phyloP scores from a whole-genome alignment of 2,329 filamentous ascomycete species.

The Penicillium sp. region DNA sequence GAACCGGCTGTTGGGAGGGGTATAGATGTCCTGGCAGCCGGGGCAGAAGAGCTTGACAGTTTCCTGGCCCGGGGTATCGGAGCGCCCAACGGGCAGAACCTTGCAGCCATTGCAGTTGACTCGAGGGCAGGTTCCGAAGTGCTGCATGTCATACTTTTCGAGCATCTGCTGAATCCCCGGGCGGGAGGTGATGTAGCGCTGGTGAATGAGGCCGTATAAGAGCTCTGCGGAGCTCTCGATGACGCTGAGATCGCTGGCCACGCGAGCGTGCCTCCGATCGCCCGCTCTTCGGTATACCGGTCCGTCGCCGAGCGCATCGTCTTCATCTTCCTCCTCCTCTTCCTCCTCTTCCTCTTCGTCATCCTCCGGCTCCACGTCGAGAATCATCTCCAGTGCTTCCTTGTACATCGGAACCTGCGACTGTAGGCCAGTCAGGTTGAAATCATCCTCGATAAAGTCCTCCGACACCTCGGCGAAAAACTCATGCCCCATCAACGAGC shows the following conservation, averaged over 20 bases:
- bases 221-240: slow-evolving; percentile 98
- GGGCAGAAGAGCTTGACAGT: slow-evolving; percentile 99
- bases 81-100: slow-evolving; percentile 88
- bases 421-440: slow-evolving; percentile 94
- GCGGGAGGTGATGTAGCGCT: slow-evolving; percentile 95
- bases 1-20: slow-evolving; percentile 94
- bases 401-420: slow-evolving; percentile 98
- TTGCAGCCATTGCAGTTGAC: slow-evolving; percentile 88
- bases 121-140: slow-evolving; percentile 94
- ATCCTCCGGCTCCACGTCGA: slow-evolving; percentile 96
- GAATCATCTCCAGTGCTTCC: slow-evolving; percentile 97
- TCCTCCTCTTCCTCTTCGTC: slow-evolving; percentile 68
- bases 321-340: slow-evolving; percentile 67
- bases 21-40: slow-evolving; percentile 94
- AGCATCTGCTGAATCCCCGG: slow-evolving; percentile 98
- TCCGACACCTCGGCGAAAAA: slow-evolving; percentile 99
- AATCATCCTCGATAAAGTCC: slow-evolving; percentile 99
- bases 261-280: slow-evolving; percentile 78
- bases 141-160: slow-evolving; percentile 95
- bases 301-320: slow-evolving; percentile 63
- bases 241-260: slow-evolving; percentile 89
- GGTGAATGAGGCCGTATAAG: slow-evolving; percentile 96
- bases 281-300: slow-evolving; percentile 52
- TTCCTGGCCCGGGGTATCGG: slow-evolving; percentile 92
- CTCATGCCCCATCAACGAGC: slow-evolving; percentile 91